phyloP scores from a whole-genome alignment of 306 rosid species.

The Calophaca sinica region DNA sequence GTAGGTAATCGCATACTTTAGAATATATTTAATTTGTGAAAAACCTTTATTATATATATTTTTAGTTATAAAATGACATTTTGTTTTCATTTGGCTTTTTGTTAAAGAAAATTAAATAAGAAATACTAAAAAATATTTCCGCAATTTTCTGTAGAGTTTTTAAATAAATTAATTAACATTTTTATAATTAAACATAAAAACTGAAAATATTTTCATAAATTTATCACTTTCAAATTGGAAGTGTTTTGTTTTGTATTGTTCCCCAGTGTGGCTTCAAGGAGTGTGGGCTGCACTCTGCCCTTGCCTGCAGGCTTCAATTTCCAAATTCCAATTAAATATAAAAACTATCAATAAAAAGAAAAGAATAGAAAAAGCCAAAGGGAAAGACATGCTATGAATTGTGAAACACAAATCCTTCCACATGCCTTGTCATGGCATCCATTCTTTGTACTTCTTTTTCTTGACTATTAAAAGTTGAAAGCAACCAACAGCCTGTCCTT shows the following conservation, averaged over 20 bases:
- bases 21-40: too few species aligned
- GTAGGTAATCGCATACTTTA: too few species aligned
- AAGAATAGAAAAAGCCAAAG: constrained; percentile 39
- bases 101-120: too few species aligned
- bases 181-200: not conserved
- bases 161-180: too few species aligned
- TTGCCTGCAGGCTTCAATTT: not conserved
- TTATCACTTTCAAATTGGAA: constrained; percentile 39
- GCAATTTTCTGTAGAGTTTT: too few species aligned
- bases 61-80: too few species aligned
- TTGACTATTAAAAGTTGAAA: constrained; percentile 72
- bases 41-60: too few species aligned
- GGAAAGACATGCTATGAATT: constrained; percentile 84
- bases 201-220: not conserved
- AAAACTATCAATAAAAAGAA: not conserved
- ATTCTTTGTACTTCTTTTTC: constrained; percentile 70
- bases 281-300: constrained; percentile 44
- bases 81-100: too few species aligned
- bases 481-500: constrained; percentile 85
- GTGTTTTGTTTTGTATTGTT: constrained; percentile 37
- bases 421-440: constrained; percentile 85
- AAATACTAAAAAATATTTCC: too few species aligned
- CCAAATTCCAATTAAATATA: constrained; percentile 14
- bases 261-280: constrained; percentile 48
- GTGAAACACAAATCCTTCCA: constrained; percentile 84